A percentile compares a stretch with the other conserved stretches of the same genome.
phyloP scores from a whole-genome alignment of 768 basidiomycete genomes.

The Calocera viscosa region DNA sequence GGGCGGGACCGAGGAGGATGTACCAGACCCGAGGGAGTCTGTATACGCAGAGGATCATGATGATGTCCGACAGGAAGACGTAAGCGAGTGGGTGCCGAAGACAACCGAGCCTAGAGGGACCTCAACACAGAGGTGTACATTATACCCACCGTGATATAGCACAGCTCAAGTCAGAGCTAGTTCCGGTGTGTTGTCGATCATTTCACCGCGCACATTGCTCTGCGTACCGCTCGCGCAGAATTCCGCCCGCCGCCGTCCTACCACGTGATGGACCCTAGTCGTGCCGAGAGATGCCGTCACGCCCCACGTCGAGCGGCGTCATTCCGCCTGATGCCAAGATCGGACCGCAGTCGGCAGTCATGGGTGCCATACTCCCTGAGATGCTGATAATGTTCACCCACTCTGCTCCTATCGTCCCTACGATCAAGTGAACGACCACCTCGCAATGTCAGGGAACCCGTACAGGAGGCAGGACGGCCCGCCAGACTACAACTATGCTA shows the following conservation, averaged over 20 bases:
- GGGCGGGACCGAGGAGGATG: slow-evolving; percentile 21
- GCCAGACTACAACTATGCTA: not conserved
- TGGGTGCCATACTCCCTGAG: not conserved
- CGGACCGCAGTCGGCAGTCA: not conserved
- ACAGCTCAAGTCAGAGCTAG: too few relatives aligned
- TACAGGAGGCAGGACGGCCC: not conserved
- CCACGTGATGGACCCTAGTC: too few relatives aligned
- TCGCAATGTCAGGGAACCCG: not conserved
- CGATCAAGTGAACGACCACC: not conserved
- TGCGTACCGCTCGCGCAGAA: too few relatives aligned
- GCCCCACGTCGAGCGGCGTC: not conserved
- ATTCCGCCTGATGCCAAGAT: not conserved
- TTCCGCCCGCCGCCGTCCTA: too few relatives aligned
- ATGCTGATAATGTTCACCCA: not conserved
- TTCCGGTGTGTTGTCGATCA: too few relatives aligned
- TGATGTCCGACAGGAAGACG: slow-evolving; percentile 35
- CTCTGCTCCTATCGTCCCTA: not conserved
- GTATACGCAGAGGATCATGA: slow-evolving; percentile 30
- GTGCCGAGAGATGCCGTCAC: not conserved
- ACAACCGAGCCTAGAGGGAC: too few relatives aligned
- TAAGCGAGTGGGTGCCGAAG: too few relatives aligned
- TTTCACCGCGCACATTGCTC: too few relatives aligned
- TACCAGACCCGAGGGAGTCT: slow-evolving; percentile 33
- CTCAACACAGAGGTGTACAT: too few relatives aligned
- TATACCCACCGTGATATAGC: too few relatives aligned